Conservation (phyloP, 1,139 yeast genomes). For the Blastobotrys ciferrii region DNA sequence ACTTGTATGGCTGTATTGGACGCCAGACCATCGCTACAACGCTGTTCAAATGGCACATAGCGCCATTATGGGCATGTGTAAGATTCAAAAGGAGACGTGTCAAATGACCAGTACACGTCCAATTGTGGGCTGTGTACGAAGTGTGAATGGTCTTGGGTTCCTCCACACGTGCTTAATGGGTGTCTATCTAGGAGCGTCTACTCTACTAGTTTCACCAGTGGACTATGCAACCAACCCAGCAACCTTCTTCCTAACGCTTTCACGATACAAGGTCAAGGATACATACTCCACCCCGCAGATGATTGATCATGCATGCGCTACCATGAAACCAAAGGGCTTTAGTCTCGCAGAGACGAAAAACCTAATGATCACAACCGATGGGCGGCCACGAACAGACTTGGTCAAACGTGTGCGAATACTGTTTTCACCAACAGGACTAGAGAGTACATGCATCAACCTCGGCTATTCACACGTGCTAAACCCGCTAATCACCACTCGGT, state of each 20-base stretch:
- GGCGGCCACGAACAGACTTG: conserved; percentile 65
- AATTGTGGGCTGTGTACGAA: conserved; percentile 82
- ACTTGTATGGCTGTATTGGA: conserved; percentile 64
- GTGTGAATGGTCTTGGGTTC: conserved; percentile 83
- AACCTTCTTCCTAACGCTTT: conserved; percentile 66
- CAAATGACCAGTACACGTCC: conserved; percentile 72
- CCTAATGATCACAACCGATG: conserved; percentile 77
- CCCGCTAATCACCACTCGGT: conserved; percentile 80
- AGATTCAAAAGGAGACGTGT: conserved; percentile 88
- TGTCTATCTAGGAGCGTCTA: conserved; percentile 80
- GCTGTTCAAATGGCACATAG: conserved; percentile 66
- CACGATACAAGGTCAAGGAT: conserved; percentile 81
- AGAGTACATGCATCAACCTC: conserved; percentile 69
- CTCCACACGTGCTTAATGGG: conserved; percentile 81
- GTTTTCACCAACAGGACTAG: conserved; percentile 64
- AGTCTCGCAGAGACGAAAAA: conserved; percentile 67
- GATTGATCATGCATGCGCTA: conserved; percentile 70
- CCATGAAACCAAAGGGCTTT: conserved; percentile 62
- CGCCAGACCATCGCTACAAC: conserved; percentile 68
- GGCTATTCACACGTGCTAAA: conserved; percentile 78
- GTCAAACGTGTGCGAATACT: conserved; percentile 60
- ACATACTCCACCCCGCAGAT: conserved; percentile 83
- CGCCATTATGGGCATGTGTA: conserved; percentile 73
- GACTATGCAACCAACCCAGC: conserved; percentile 77
- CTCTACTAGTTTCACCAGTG: conserved; percentile 74